Conservation (phyloP, 2,329 filamentous ascomycete species). For the Claviceps sp. region DNA sequence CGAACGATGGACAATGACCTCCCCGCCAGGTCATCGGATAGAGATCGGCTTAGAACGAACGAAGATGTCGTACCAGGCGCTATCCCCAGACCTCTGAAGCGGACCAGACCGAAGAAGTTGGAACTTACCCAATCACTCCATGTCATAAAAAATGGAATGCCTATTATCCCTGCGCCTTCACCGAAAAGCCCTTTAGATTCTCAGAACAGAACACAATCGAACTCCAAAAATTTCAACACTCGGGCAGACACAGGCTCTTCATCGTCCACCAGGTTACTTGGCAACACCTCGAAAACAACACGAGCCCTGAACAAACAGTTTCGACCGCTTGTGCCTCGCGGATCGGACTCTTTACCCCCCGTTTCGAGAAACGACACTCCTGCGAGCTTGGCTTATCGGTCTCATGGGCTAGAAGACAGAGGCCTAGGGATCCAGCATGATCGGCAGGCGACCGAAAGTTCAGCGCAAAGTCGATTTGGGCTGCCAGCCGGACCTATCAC, state of each 20-base stretch:
- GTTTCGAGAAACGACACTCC: conserved; percentile 27
- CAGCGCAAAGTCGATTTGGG: conserved; percentile 27
- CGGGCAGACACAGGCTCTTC: conserved; percentile 21
- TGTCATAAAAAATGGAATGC: conserved; percentile 11
- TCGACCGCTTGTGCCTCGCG: conserved; percentile 12
- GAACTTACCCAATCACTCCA: conserved; percentile 9
- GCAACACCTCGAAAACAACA: conserved; percentile 21
- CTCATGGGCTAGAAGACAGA: conserved; percentile 23
- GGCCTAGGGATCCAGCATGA: conserved; percentile 24
- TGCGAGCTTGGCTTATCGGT: conserved; percentile 21
- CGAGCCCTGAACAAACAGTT: not conserved
- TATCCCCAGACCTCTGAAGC: conserved; percentile 13
- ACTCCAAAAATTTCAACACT: conserved; percentile 17
- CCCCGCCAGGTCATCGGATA: conserved; percentile 25
- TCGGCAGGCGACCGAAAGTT: conserved; percentile 28
- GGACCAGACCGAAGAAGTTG: conserved; percentile 10
- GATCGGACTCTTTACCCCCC: conserved; percentile 25
- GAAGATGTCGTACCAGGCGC: conserved; percentile 11
- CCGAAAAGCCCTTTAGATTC: conserved; percentile 19
- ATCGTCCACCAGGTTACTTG: conserved; percentile 21
- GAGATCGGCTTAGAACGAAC: conserved; percentile 16
- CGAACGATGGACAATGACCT: conserved; percentile 26
- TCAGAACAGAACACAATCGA: conserved; percentile 24
- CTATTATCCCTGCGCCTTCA: conserved; percentile 11
- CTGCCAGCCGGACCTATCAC: conserved; percentile 32